Conservation (phyloP, 306 rosid genomes). For the Citrullus amarus region DNA sequence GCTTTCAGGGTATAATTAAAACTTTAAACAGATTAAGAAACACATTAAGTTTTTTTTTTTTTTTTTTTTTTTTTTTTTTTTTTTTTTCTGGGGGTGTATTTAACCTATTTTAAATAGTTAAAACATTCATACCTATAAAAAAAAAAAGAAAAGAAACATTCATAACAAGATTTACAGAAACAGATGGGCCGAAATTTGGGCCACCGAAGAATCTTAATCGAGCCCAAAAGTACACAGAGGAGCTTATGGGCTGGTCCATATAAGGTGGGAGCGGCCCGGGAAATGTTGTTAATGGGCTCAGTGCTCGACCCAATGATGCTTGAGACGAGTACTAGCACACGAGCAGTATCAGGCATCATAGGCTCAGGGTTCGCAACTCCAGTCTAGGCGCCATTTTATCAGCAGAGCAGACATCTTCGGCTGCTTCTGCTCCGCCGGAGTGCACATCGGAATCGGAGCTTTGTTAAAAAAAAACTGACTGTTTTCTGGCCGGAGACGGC, state of each 20-base stretch:
- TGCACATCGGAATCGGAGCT: neutral
- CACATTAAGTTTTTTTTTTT: too few species aligned
- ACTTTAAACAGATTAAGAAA: too few species aligned
- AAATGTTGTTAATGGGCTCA: neutral
- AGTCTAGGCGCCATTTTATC: neutral
- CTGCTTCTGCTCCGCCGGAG: neutral
- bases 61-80: too few species aligned
- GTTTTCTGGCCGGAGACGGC: neutral
- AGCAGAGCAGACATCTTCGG: neutral
- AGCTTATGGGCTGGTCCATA: neutral
- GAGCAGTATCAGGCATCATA: neutral
- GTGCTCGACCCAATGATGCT: neutral
- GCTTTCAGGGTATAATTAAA: too few species aligned
- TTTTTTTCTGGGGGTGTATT: too few species aligned
- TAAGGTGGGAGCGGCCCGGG: neutral
- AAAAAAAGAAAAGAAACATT: too few species aligned
- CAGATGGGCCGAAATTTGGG: neutral
- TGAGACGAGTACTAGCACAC: neutral
- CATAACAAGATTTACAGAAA: neutral
- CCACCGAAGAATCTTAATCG: neutral
- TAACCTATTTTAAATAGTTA: too few species aligned
- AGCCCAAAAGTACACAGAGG: neutral
- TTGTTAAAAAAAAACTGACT: neutral
- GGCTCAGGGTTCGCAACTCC: neutral
- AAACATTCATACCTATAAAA: too few species aligned